phyloP scores from a whole-genome alignment of 495 filamentous ascomycete genomes.

The Xylaria bambusicola region DNA sequence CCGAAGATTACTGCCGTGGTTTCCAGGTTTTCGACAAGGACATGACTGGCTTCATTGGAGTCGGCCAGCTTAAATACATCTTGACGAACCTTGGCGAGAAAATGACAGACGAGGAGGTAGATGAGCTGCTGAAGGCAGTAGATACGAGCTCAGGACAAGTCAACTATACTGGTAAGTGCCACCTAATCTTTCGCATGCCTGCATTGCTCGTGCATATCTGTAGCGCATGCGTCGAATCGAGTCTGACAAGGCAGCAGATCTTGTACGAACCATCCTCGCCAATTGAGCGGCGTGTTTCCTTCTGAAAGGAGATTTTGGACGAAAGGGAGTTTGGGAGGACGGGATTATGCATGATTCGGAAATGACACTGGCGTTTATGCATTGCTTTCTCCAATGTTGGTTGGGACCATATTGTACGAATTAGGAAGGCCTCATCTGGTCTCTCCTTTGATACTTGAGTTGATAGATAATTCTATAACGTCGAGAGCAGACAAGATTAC shows the following conservation, averaged over 20 bases:
- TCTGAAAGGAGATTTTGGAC: constrained; percentile 8
- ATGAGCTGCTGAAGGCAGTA: constrained; percentile 95
- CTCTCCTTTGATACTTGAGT: constrained; percentile 20
- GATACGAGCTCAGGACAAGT: constrained; percentile 93
- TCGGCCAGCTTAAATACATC: constrained; percentile 94
- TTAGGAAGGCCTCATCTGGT: constrained; percentile 21
- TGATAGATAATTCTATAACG: constrained; percentile 10
- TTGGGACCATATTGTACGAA: constrained; percentile 26
- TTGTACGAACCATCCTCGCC: constrained; percentile 91
- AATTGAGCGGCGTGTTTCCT: constrained; percentile 58
- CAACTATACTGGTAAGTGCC: constrained; percentile 84
- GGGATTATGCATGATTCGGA: constrained; percentile 28
- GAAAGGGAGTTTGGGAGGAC: constrained; percentile 27
- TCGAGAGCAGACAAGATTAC: constrained; percentile 1
- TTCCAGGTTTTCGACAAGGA: constrained; percentile 99
- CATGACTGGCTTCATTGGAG: constrained; percentile 94
- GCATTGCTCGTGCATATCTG: neutral
- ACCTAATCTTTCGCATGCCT: neutral
- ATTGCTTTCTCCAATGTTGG: constrained; percentile 23
- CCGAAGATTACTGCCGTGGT: constrained; percentile 94
- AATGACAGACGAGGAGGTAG: constrained; percentile 97
- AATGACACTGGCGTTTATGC: constrained; percentile 35
- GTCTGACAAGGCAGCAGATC: constrained; percentile 54
- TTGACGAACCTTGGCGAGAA: constrained; percentile 97
- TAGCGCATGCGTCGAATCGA: constrained; percentile 9